A percentile compares a stretch with the other conserved stretches of the same genome.
Evolutionary conservation across 768 basidiomycete species (phyloP).

Genomic region (Amanita inopinata): DNA sequence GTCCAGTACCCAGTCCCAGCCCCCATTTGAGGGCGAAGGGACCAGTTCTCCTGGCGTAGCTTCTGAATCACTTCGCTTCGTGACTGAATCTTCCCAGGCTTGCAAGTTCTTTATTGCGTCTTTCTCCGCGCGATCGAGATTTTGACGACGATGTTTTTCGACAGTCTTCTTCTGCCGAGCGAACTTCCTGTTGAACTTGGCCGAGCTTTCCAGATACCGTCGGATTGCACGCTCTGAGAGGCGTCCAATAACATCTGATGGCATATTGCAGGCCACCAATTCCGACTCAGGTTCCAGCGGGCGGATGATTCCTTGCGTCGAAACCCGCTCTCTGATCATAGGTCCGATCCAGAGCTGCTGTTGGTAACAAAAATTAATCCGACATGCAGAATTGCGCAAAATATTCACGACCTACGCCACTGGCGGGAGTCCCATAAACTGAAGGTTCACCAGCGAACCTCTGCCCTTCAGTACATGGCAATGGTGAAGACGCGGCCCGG

Average conservation of each 20-base stretch:
- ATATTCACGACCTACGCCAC: constrained; percentile 25
- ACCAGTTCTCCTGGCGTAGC: constrained; percentile 11
- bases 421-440: constrained; percentile 38
- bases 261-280: constrained; percentile 56
- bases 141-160: constrained; percentile 56
- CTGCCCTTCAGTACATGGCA: constrained; percentile 14
- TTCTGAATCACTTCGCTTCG: constrained; percentile 16
- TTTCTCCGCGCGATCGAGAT: constrained; percentile 53
- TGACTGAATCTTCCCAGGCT: constrained; percentile 32
- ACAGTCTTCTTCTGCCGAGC: constrained; percentile 42
- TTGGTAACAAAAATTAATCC: constrained; percentile 20
- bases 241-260: constrained; percentile 56
- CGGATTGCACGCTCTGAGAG: constrained; percentile 67
- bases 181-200: constrained; percentile 61
- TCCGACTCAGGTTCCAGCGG: constrained; percentile 65
- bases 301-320: constrained; percentile 73
- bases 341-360: constrained; percentile 30
- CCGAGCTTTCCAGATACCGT: constrained; percentile 63
- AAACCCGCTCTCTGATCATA: constrained; percentile 91
- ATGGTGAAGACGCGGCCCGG: constrained; percentile 11
- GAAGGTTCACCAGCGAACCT: constrained; percentile 50
- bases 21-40: constrained; percentile 18
- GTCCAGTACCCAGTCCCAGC: constrained; percentile 82
- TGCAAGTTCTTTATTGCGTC: constrained; percentile 49
- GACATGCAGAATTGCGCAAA: not conserved